phyloP scores from a whole-genome alignment of 2,329 filamentous ascomycete genomes.

The Scleromitrula shiraiana region DNA sequence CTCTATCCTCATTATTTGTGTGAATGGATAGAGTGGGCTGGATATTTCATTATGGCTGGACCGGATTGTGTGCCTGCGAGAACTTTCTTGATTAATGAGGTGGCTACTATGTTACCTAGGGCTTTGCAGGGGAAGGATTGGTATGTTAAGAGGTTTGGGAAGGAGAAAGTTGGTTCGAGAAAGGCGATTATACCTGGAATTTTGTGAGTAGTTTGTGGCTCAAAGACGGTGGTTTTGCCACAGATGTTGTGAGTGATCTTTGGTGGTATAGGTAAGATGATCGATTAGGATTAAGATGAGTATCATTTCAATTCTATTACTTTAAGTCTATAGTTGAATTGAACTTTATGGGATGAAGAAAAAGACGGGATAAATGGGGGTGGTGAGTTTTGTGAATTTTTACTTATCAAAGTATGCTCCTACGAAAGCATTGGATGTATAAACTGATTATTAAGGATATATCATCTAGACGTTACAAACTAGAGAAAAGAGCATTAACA shows the following conservation, averaged over 20 bases:
- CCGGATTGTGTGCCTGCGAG: constrained; percentile 65
- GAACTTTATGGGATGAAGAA: no score
- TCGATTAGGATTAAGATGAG: no score
- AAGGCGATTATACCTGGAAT: constrained; percentile 63
- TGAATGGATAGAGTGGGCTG: constrained; percentile 94
- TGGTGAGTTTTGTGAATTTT: no score
- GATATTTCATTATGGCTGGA: constrained; percentile 72
- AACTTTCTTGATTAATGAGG: constrained; percentile 76
- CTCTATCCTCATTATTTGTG: constrained; percentile 91
- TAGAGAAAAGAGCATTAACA: background rate
- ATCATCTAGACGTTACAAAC: background rate
- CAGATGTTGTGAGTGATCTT: no score
- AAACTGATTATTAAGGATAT: no score
- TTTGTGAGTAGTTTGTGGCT: no score
- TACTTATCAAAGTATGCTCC: no score
- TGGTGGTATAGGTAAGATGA: no score
- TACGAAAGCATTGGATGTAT: no score
- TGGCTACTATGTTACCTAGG: constrained; percentile 83
- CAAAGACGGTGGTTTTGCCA: no score
- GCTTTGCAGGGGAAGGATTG: constrained; percentile 74
- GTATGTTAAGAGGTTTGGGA: constrained; percentile 85
- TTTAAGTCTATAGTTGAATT: no score
- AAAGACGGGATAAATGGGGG: no score
- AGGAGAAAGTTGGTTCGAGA: constrained; percentile 65
- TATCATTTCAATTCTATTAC: background rate